Conservation (phyloP, 1,284 basidiomycete species). For the Heliocybe sulcata region DNA sequence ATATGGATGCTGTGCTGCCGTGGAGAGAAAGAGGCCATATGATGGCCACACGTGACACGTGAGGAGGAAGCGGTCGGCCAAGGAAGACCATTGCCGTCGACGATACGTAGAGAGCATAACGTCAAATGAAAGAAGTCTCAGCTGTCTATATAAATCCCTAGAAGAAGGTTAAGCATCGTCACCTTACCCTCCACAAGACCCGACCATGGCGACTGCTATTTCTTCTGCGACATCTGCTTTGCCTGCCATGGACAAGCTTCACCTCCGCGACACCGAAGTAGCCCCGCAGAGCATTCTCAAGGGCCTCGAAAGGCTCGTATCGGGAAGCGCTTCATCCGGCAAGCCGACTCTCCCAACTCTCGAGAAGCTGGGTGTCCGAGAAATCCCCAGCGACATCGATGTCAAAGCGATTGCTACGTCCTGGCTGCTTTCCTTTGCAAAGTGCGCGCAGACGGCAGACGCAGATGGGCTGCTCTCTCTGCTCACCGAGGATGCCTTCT, state of each 20-base stretch:
- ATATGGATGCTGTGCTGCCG: background rate
- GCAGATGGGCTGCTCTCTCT: constrained; percentile 27
- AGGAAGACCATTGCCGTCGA: background rate
- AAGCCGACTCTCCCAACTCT: constrained; percentile 33
- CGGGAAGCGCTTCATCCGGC: constrained; percentile 11
- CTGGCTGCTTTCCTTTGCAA: constrained; percentile 40
- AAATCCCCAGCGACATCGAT: constrained; percentile 28
- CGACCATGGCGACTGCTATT: background rate
- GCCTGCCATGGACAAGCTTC: background rate
- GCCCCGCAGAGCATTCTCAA: background rate
- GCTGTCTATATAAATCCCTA: background rate
- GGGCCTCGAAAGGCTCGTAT: background rate
- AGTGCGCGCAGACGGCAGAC: constrained; percentile 26
- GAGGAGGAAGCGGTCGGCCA: background rate
- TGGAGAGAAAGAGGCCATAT: background rate
- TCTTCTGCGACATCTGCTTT: background rate
- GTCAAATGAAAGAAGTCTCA: background rate
- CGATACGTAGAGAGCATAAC: background rate
- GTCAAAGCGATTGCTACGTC: constrained; percentile 27
- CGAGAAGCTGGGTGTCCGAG: constrained; percentile 27
- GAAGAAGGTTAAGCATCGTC: background rate
- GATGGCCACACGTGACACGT: background rate
- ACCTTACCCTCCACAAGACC: background rate
- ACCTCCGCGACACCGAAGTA: background rate
- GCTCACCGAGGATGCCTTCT: constrained; percentile 39